Conservation (phyloP, 225 moss, liverwort and hornwort genomes). For the Antitrichia curtipendula region DNA sequence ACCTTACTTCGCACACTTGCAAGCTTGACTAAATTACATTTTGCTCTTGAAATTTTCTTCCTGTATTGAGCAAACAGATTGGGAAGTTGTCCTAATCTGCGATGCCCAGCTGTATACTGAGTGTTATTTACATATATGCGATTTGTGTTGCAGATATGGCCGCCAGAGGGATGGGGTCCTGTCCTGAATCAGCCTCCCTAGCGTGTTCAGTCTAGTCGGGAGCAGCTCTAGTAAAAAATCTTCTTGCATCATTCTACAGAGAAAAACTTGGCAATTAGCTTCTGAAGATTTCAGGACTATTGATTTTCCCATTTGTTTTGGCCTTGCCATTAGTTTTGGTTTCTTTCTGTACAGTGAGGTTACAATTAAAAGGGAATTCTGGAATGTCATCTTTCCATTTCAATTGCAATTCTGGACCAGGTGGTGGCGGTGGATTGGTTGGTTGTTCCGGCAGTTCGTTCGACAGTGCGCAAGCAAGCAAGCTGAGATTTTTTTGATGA, state of each 20-base stretch:
- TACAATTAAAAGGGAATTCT: neutral
- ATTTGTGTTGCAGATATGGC: constrained; percentile 75
- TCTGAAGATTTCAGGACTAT: neutral
- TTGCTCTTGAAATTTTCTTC: neutral
- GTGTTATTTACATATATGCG: neutral
- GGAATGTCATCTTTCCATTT: neutral
- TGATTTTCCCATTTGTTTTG: neutral
- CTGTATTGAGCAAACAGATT: neutral
- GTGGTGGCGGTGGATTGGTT: neutral
- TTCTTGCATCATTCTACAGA: neutral
- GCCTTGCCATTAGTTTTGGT: neutral
- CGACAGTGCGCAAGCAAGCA: constrained; percentile 13
- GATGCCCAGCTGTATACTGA: neutral
- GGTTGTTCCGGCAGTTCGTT: constrained; percentile 7
- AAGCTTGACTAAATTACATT: neutral
- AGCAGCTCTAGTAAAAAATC: neutral
- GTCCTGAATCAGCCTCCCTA: constrained; percentile 65
- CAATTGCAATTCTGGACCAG: neutral
- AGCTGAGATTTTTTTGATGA: too few species aligned
- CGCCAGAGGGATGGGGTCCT: constrained; percentile 97
- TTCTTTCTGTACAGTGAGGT: neutral
- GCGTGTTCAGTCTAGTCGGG: neutral
- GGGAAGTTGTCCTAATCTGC: neutral
- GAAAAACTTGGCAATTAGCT: neutral
- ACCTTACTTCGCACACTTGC: neutral